Conservation (phyloP, 345 rosid species). For the Laguncularia racemosa region DNA sequence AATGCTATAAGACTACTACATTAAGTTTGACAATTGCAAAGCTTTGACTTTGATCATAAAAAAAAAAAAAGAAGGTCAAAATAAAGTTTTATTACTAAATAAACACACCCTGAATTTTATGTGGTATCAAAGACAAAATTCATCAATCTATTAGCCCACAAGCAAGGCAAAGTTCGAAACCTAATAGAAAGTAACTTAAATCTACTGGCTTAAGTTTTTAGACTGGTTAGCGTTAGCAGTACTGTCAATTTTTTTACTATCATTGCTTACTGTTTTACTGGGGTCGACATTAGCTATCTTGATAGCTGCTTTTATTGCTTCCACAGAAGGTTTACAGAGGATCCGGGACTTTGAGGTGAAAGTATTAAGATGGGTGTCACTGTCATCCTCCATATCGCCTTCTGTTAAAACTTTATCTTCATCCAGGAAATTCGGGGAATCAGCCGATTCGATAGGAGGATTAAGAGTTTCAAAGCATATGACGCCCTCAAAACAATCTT, state of each 20-base stretch:
- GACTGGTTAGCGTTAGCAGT: background rate
- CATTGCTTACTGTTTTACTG: conserved; percentile 46
- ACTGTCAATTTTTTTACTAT: too few relatives aligned
- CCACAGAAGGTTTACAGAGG: conserved; percentile 65
- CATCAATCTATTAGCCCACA: too few relatives aligned
- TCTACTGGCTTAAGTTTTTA: background rate
- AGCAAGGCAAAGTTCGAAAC: too few relatives aligned
- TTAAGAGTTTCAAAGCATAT: conserved; percentile 81
- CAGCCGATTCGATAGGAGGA: conserved; percentile 26
- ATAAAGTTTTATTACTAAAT: too few relatives aligned
- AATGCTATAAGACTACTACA: too few relatives aligned
- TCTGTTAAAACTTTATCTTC: conserved; percentile 13
- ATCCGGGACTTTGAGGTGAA: conserved; percentile 15
- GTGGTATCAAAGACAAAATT: too few relatives aligned
- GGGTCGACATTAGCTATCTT: conserved; percentile 54
- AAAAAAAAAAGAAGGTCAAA: too few relatives aligned
- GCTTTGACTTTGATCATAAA: too few relatives aligned
- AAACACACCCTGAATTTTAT: too few relatives aligned
- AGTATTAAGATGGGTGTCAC: conserved; percentile 7
- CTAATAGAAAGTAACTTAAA: background rate
- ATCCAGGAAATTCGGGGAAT: conserved; percentile 10
- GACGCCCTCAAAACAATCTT: conserved; percentile 76
- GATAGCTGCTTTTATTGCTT: conserved; percentile 65
- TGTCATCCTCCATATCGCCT: conserved; percentile 5
- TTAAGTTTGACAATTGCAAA: too few relatives aligned